phyloP scores from a whole-genome alignment of 306 rosid species.

The Gynostemma pentaphyllum region DNA sequence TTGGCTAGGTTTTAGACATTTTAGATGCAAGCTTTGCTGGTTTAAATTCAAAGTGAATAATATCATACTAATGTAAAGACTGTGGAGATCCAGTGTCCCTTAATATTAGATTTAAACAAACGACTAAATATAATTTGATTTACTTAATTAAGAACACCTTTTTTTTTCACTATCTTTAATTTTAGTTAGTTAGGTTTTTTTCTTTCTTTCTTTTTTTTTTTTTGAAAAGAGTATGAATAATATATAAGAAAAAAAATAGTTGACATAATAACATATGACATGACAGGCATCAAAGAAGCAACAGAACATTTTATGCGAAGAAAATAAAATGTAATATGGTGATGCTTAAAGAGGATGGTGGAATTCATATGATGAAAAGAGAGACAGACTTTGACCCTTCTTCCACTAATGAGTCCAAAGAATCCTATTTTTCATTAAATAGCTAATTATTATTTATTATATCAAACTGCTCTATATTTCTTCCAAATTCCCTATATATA shows the following conservation, averaged over 20 bases:
- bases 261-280: not conserved
- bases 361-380: slow-evolving; percentile 30
- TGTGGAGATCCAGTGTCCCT: no score
- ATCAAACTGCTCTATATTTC: no score
- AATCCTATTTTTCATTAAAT: not conserved
- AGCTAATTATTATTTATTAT: no score
- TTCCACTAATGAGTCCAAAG: not conserved
- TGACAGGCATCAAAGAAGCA: slow-evolving; percentile 34
- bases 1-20: no score
- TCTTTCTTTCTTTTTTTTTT: not conserved
- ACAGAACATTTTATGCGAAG: slow-evolving; percentile 21
- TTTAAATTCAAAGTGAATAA: no score
- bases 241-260: not conserved
- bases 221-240: not conserved
- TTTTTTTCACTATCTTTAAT: no score
- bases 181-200: not conserved
- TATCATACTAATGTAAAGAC: no score
- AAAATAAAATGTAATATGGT: slow-evolving; percentile 37
- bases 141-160: no score
- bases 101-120: no score
- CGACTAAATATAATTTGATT: no score
- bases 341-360: slow-evolving; percentile 41
- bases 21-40: no score
- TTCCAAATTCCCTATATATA: no score
- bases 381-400: not conserved